Percentiles rank a stretch among this genome's conserved stretches.
These are phyloP conservation scores for Arabidopsis hybrid DNA, from an alignment of 441 rosid species.

Conservation along the genomic window DNA sequence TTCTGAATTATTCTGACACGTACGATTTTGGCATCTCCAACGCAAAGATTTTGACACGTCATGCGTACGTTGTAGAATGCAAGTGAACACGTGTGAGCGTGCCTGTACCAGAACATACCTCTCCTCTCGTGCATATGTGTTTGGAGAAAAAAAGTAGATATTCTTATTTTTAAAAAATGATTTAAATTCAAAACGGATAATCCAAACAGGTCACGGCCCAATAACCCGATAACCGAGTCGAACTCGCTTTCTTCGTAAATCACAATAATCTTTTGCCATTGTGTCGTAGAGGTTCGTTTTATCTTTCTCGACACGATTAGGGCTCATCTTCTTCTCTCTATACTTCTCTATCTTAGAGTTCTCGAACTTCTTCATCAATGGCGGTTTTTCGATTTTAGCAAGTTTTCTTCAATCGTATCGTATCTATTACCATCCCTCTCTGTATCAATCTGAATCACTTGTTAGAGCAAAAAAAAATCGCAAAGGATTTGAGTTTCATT, in stretches of 20 bases:
- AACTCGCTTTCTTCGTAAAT: conserved; percentile 26
- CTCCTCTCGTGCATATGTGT: background rate
- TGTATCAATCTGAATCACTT: background rate
- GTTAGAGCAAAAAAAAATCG: conserved; percentile 1
- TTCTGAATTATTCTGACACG: background rate
- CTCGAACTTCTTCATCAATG: conserved; percentile 3
- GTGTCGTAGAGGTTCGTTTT: conserved; percentile 22
- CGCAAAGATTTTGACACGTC: background rate
- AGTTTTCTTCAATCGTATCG: background rate
- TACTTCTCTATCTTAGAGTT: background rate
- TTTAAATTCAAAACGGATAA: background rate
- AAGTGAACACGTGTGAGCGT: background rate
- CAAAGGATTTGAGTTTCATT: conserved; percentile 9
- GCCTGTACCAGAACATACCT: background rate
- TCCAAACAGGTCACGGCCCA: conserved; percentile 23
- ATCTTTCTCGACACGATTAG: conserved; percentile 32
- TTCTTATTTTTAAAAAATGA: background rate
- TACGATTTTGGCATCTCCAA: background rate
- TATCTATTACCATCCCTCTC: background rate
- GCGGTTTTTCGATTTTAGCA: background rate
- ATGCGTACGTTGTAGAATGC: background rate
- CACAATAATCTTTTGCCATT: conserved; percentile 8
- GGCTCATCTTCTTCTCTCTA: conserved; percentile 24
- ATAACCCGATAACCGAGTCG: conserved; percentile 29
- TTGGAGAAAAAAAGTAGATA: background rate